Percentiles rank a stretch among this genome's conserved stretches.
Conservation (phyloP, 2,329 filamentous ascomycete genomes). For the Xenosphaeropsis pyriputrescens region DNA sequence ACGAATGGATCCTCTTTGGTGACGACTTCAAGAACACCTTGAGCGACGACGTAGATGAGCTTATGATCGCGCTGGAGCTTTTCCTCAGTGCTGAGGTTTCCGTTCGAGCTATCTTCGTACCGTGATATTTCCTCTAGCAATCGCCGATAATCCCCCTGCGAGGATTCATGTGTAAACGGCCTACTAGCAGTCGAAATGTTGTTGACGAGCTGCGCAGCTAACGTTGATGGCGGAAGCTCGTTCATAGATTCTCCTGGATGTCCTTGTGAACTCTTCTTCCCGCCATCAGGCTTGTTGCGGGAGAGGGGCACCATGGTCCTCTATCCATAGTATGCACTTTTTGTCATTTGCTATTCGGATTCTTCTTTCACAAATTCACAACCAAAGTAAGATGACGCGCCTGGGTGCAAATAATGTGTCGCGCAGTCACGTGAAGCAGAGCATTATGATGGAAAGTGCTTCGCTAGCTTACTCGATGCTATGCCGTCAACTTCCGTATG, state of each 20-base stretch:
- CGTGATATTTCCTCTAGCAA: slow-evolving; percentile 44
- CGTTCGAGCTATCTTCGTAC: slow-evolving; percentile 50
- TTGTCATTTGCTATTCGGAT: background rate
- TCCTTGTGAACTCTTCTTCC: slow-evolving; percentile 3
- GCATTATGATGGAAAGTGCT: too few species aligned
- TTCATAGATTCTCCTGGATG: background rate
- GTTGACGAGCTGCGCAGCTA: slow-evolving; percentile 77
- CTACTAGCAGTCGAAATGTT: slow-evolving; percentile 55
- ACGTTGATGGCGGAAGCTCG: slow-evolving; percentile 52
- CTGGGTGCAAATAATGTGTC: too few species aligned
- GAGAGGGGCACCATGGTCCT: slow-evolving; percentile 1
- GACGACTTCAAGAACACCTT: slow-evolving; percentile 61
- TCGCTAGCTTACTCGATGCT: background rate
- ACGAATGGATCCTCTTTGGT: slow-evolving; percentile 52
- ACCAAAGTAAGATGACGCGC: too few species aligned
- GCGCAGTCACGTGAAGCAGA: too few species aligned
- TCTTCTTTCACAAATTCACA: too few species aligned
- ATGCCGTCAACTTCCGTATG: slow-evolving; percentile 1
- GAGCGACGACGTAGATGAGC: slow-evolving; percentile 70
- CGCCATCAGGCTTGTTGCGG: too few species aligned
- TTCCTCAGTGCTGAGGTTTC: slow-evolving; percentile 42
- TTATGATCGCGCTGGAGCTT: slow-evolving; percentile 68
- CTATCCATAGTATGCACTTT: slow-evolving; percentile 6
- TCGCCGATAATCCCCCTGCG: slow-evolving; percentile 58
- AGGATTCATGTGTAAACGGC: slow-evolving; percentile 24